phyloP scores from a whole-genome alignment of 108 stramenopile genomes.

The Seminavis robusta region DNA sequence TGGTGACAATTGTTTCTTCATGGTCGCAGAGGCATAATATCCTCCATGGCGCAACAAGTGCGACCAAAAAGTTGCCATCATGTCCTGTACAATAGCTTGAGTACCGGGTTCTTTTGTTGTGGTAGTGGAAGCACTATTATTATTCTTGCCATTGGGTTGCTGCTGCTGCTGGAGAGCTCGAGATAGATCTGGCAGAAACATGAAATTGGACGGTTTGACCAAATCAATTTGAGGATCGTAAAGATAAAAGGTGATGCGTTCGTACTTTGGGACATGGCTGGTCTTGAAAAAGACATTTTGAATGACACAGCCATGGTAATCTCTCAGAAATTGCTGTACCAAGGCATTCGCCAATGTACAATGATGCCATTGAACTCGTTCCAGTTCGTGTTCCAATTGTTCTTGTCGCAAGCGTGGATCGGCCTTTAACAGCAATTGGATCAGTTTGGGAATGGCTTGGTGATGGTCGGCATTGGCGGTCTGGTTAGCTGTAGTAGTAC shows the following conservation, averaged over 20 bases:
- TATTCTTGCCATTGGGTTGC: slow-evolving; percentile 6
- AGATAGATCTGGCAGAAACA: slow-evolving; percentile 41
- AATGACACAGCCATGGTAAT: slow-evolving; percentile 16
- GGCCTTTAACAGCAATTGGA: too few relatives aligned
- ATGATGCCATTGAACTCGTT: too few relatives aligned
- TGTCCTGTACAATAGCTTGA: slow-evolving; percentile 37
- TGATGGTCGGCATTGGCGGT: too few relatives aligned
- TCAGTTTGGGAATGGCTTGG: too few relatives aligned
- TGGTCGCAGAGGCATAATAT: slow-evolving; percentile 34
- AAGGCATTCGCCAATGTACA: too few relatives aligned
- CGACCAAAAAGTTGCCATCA: slow-evolving; percentile 52
- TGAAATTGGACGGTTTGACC: slow-evolving; percentile 20
- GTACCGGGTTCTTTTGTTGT: too few relatives aligned
- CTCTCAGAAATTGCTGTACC: neutral
- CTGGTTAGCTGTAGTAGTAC: too few relatives aligned
- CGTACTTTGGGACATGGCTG: slow-evolving; percentile 33
- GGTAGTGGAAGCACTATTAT: too few relatives aligned
- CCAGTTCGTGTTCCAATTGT: too few relatives aligned
- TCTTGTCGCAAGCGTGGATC: too few relatives aligned
- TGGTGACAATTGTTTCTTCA: slow-evolving; percentile 25
- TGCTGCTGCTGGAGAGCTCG: too few relatives aligned
- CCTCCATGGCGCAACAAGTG: slow-evolving; percentile 36
- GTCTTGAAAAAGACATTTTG: slow-evolving; percentile 32
- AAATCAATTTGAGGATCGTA: slow-evolving; percentile 37
- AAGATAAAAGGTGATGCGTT: slow-evolving; percentile 57